Base-by-base conservation (phyloP, 148 eudicot species). In the Arbutus unedo region DNA sequence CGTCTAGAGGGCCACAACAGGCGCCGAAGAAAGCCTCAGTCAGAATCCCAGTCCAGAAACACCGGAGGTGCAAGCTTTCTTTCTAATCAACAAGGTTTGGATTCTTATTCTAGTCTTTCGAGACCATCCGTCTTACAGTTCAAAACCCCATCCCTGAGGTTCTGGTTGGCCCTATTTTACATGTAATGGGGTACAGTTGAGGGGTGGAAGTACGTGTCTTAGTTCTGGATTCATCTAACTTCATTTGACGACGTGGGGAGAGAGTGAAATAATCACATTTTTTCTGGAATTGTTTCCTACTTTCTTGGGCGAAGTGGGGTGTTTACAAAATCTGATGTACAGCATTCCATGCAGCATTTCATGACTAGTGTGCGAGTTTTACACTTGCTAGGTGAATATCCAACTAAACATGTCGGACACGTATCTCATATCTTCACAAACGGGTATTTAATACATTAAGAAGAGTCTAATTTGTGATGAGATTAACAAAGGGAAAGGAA, bases 1-100 rank as follows among this genome's bases (percentile, higher is more conserved):
- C 93, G 94, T 66, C 91, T 92, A 10, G 94, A 90, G 70, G 89
- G 91, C n/a, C 94, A 92, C 82, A 92, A 92, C 85, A 82, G 93
- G 4, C 91, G 94, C 25, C 81, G 94, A 74, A 87, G 94, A 78
- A 92, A 92, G 89, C 93, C 96, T 85, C 98, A 89, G 79, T 91
- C 95, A 7, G 98, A 95, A 21, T 81, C 93, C 64, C 80, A 87
- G 45, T 84, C 90, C 3, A 75, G 84, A 81, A 89, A 85, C 81
- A 81, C 86, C 47, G 87, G 79, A 41, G 79, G 86, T 43, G 86
- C 73, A 41, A 86, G 82, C 47, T 86, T 90, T 64, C 82, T 88
- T 73, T 84, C 93, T 74, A 82, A 78, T 47, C 86, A 84, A 85
- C 88, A 82, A 90, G 98, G 97, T 92, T 51, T 70, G 77, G 54